phyloP scores from a whole-genome alignment of 108 stramenopile genomes.

The Cyclostephanos tholiformis region DNA sequence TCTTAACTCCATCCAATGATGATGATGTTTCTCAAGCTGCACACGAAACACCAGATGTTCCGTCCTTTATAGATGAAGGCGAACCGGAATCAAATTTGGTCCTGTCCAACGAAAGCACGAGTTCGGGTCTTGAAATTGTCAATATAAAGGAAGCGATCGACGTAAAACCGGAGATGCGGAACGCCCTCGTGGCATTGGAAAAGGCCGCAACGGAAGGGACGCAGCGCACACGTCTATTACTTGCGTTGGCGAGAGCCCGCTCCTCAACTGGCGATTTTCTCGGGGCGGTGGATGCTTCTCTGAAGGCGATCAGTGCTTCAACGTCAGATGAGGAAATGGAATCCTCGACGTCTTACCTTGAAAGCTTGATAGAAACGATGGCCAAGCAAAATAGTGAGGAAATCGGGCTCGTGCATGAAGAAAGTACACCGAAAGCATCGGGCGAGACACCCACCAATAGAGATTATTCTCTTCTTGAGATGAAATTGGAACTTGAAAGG shows the following conservation, averaged over 20 bases:
- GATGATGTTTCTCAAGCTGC: neutral
- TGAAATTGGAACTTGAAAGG: conserved; percentile 50
- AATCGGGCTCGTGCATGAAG: neutral
- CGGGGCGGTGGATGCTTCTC: conserved; percentile 45
- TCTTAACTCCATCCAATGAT: neutral
- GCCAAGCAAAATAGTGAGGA: conserved; percentile 13
- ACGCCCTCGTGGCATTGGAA: conserved; percentile 39
- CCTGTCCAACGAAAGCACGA: neutral
- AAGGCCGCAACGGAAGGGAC: conserved; percentile 28
- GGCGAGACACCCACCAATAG: neutral
- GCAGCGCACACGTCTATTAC: conserved; percentile 35
- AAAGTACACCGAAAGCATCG: conserved; percentile 2
- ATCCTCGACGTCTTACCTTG: conserved; percentile 35
- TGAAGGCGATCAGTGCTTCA: conserved; percentile 32
- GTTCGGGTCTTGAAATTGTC: neutral
- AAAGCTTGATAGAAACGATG: conserved; percentile 37
- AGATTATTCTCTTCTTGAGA: conserved; percentile 25
- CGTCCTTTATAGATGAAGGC: neutral
- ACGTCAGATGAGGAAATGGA: conserved; percentile 34
- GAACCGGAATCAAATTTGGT: neutral
- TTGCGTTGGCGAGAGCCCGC: conserved; percentile 42
- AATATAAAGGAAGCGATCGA: neutral
- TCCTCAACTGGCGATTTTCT: conserved; percentile 38
- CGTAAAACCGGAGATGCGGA: conserved; percentile 35
- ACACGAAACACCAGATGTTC: neutral